A percentile compares a stretch with the other conserved stretches of the same genome.
Conservation (phyloP, 1,284 basidiomycete species). For the Leccinum ponderosum region DNA sequence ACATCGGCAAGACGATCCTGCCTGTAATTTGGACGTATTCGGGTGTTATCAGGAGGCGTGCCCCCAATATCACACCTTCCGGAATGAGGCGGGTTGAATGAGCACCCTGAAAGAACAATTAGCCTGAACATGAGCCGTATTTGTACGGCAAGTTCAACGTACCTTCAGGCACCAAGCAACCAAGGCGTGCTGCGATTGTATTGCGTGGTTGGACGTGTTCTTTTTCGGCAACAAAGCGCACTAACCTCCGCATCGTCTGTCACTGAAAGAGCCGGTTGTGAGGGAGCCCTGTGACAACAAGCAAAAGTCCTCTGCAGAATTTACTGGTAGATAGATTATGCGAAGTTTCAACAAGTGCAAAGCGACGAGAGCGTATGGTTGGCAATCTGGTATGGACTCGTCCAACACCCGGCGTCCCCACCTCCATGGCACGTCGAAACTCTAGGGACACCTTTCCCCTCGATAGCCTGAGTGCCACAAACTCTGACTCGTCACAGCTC, state of each 20-base stretch:
- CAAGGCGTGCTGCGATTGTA: conserved; percentile 49
- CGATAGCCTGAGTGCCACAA: too few species aligned
- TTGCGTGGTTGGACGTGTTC: conserved; percentile 14
- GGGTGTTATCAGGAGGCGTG: conserved; percentile 70
- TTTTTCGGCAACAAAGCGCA: conserved; percentile 9
- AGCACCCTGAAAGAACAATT: conserved; percentile 40
- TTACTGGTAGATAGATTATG: conserved; percentile 41
- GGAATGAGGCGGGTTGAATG: conserved; percentile 77
- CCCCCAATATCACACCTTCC: conserved; percentile 68
- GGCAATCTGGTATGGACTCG: conserved; percentile 64
- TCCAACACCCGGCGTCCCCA: conserved; percentile 48
- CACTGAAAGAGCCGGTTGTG: conserved; percentile 51
- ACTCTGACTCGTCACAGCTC: too few species aligned
- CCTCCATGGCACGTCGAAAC: conserved; percentile 42
- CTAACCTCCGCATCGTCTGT: conserved; percentile 60
- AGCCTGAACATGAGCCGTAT: conserved; percentile 1
- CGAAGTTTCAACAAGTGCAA: conserved; percentile 2
- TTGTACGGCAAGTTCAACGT: conserved; percentile 8
- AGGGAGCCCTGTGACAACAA: conserved; percentile 48
- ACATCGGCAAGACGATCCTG: conserved; percentile 17
- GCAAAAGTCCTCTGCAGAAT: conserved; percentile 63
- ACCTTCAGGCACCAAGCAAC: conserved; percentile 72
- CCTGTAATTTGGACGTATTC: conserved; percentile 73
- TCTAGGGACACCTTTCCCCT: too few species aligned
- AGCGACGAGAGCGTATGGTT: conserved; percentile 44